Evolutionary conservation across 2,329 filamentous ascomycete species (phyloP), one percentile per base, ranked within the genome.

Genomic region (Aureobasidium zeae): DNA sequence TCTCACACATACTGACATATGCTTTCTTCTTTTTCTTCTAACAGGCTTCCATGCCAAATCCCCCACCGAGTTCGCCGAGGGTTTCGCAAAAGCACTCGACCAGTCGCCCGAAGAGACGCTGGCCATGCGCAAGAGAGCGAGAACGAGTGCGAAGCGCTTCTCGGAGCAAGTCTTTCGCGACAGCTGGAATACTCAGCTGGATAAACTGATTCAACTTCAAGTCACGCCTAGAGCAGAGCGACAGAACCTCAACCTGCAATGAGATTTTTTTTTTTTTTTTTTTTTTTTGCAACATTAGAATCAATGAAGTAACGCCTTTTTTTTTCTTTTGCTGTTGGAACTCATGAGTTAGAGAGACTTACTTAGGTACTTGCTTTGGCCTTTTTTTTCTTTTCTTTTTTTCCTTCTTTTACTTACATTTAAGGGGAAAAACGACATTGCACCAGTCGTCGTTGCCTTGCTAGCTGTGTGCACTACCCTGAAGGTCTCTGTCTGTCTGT

Each of bases 1-100:
- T n/a, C 10, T 13, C 4, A 17, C 30, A n/a, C 5, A 22, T 35
- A 4, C 7, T 21, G 16, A 7, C 7, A 13, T 16, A 15, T 24
- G 19, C 22, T 34, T n/a, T 16, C 20, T 39, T 47, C 20, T 44
- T 31, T 17, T n/a, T 6, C 10, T 1, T 12, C 3, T 13, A 19
- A 11, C 58, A 76, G 89, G 91, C 4, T 96, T 89, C 67, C 86
- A 89, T 54, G 89, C 88, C 1, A 82, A 79, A 1, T 89, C 82
- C 0, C 69, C 76, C 6, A 69, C 76, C 3, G 82, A 94, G 47
- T 98, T 93, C 58, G 86, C 89, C 0, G 69, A 76, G 9, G 85
- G 76, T 0, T 98, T 87, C 57, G 78, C 81, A 50, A 77, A 83
- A 57, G 89, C 87, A 0, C 66, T 96, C 5, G 73, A 74, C 0